Conservation (phyloP, 805 yeast species). For the Ogataea degrootiae region DNA sequence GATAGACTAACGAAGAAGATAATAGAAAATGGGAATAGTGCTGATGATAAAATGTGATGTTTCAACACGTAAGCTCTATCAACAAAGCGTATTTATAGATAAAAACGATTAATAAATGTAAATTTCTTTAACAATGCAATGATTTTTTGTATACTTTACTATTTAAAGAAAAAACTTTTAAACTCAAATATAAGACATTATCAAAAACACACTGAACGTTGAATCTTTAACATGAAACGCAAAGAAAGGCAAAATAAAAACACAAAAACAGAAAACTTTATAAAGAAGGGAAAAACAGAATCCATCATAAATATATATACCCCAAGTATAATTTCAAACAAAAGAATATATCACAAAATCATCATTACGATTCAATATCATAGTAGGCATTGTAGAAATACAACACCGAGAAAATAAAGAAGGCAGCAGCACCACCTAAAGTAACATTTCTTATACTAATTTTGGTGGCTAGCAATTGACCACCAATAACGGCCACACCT, state of each 20-base stretch:
- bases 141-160: no score
- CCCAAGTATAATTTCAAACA: neutral
- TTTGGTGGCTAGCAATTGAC: slow-evolving; percentile 81
- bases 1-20: slow-evolving; percentile 21
- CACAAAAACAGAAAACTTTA: no score
- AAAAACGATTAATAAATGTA: no score
- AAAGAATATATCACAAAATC: neutral
- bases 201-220: no score
- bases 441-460: slow-evolving; percentile 91
- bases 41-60: neutral
- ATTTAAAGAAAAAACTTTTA: no score
- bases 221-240: no score
- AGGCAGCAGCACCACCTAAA: slow-evolving; percentile 84
- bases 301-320: neutral
- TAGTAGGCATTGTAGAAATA: slow-evolving; percentile 68
- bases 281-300: neutral
- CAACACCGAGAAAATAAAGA: slow-evolving; percentile 73
- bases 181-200: no score
- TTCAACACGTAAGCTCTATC: neutral
- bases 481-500: slow-evolving; percentile 87
- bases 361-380: slow-evolving; percentile 18
- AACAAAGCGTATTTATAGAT: no score
- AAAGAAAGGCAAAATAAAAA: no score
- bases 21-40: neutral
- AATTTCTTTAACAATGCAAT: neutral